Conservation (phyloP, 352 stramenopile genomes). For the Plasmopara muralis region DNA sequence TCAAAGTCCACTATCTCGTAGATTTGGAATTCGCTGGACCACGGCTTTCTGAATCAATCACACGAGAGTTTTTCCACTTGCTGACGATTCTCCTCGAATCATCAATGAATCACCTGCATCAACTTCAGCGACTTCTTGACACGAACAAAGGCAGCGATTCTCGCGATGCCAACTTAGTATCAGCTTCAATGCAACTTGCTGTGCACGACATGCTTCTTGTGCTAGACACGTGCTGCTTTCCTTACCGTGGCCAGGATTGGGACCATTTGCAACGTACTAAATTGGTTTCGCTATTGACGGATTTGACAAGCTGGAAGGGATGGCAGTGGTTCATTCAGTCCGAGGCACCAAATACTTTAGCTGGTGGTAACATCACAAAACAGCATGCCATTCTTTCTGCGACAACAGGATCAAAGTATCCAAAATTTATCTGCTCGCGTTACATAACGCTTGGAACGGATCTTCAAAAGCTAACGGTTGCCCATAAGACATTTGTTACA, state of each 20-base stretch:
- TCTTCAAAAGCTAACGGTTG: constrained; percentile 53
- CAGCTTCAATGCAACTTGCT: constrained; percentile 34
- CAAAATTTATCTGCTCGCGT: constrained; percentile 66
- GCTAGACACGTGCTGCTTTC: constrained; percentile 75
- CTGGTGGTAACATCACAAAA: constrained; percentile 28
- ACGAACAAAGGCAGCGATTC: constrained; percentile 1
- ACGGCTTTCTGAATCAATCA: constrained; percentile 35
- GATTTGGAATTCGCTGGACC: constrained; percentile 64
- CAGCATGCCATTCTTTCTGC: constrained; percentile 52
- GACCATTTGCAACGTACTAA: constrained; percentile 46
- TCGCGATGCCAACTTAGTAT: constrained; percentile 14
- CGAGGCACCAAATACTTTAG: constrained; percentile 35
- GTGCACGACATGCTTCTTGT: constrained; percentile 69
- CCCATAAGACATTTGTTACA: constrained; percentile 26
- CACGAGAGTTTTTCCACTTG: constrained; percentile 62
- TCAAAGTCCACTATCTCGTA: constrained; percentile 75
- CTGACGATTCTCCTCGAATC: constrained; percentile 47
- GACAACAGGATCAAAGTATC: constrained; percentile 40
- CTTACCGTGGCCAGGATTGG: constrained; percentile 62
- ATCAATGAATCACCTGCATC: constrained; percentile 27
- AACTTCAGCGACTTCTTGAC: constrained; percentile 36
- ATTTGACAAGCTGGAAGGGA: constrained; percentile 65
- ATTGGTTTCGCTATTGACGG: constrained; percentile 54
- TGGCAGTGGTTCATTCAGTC: constrained; percentile 68
- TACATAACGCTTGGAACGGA: constrained; percentile 61